Evolutionary conservation across 2,329 filamentous ascomycete genomes (phyloP).

Genomic region (Venturia aucupariae): DNA sequence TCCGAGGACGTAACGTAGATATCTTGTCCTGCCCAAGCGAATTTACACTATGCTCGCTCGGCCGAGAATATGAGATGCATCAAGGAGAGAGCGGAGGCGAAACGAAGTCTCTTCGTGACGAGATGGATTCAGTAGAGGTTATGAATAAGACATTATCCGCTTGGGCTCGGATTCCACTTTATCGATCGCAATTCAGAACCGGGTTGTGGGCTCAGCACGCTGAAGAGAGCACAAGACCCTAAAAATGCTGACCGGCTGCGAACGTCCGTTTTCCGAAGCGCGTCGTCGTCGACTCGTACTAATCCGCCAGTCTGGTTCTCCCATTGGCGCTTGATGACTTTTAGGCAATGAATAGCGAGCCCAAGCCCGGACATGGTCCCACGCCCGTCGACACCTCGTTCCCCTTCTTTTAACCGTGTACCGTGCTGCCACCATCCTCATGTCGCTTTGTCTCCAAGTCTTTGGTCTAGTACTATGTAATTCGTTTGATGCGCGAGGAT

Average conservation of each 20-base stretch:
- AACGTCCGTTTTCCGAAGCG: neutral
- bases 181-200: neutral
- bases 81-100: neutral
- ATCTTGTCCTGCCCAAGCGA: no score
- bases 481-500: neutral
- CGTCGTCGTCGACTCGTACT: neutral
- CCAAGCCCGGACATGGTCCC: neutral
- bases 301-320: neutral
- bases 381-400: neutral
- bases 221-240: neutral
- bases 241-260: neutral
- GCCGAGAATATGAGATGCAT: neutral
- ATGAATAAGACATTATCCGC: neutral
- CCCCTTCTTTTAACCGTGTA: neutral
- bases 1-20: no score
- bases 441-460: neutral
- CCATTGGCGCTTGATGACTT: neutral
- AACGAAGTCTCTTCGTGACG: neutral
- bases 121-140: neutral
- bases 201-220: neutral
- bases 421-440: neutral
- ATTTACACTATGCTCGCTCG: neutral
- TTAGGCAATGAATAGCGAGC: neutral
- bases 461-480: neutral
- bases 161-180: neutral